phyloP scores from a whole-genome alignment of 2,329 filamentous ascomycete genomes.

The Arthrobotrys megalospora region DNA sequence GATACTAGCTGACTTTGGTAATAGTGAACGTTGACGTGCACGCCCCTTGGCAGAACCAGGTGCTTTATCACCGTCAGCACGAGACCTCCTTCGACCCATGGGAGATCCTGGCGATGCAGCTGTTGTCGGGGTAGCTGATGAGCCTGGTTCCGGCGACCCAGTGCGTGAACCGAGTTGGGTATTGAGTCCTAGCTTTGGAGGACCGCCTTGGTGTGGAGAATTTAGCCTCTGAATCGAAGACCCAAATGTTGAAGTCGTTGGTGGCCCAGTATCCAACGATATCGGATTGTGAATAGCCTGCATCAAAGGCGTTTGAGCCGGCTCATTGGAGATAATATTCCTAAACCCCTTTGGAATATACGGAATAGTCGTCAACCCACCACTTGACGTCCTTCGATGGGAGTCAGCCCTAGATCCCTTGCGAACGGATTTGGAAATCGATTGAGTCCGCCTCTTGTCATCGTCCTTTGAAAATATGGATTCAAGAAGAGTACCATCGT shows the following conservation, averaged over 20 bases:
- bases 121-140: constrained; percentile 52
- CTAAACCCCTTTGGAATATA: constrained; percentile 59
- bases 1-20: constrained; percentile 57
- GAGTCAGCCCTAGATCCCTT: constrained; percentile 55
- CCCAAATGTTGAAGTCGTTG: constrained; percentile 34
- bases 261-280: constrained; percentile 53
- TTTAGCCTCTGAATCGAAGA: constrained; percentile 46
- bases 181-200: constrained; percentile 53
- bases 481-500: constrained; percentile 35
- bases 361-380: constrained; percentile 53
- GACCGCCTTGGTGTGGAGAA: constrained; percentile 52
- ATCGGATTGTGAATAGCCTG: constrained; percentile 59
- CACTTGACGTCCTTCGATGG: constrained; percentile 46
- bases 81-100: constrained; percentile 54
- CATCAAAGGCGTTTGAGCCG: constrained; percentile 57
- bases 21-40: constrained; percentile 48
- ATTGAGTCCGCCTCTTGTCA: constrained; percentile 43
- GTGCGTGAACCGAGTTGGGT: constrained; percentile 48
- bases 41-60: constrained; percentile 52
- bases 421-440: constrained; percentile 32
- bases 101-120: constrained; percentile 55
- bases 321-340: constrained; percentile 56
- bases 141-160: constrained; percentile 48
- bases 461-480: constrained; percentile 46
- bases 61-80: constrained; percentile 47